Percentiles rank a stretch among this genome's conserved stretches.
Conservation (phyloP, 2,329 filamentous ascomycete genomes). For the Calonectria ilicicola region DNA sequence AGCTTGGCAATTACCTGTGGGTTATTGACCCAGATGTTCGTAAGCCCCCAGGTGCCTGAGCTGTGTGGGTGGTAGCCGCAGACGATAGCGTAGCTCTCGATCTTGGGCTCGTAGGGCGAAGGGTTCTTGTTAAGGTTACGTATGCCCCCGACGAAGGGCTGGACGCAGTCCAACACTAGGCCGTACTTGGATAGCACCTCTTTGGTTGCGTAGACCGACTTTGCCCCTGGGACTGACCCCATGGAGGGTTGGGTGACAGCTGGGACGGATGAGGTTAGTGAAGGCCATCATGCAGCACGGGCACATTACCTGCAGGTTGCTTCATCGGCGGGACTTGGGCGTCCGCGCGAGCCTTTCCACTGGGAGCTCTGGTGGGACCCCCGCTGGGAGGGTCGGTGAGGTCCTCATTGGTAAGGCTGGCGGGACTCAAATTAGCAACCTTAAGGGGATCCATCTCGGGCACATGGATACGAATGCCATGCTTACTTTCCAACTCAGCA, state of each 20-base stretch:
- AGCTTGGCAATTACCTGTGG: background rate
- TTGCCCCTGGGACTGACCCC: background rate
- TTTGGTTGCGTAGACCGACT: background rate
- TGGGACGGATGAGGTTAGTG: background rate
- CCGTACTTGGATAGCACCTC: background rate
- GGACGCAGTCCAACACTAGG: background rate
- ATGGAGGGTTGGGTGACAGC: background rate
- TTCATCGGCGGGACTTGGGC: background rate
- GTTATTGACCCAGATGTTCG: constrained; percentile 20
- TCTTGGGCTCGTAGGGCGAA: background rate
- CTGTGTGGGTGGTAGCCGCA: background rate
- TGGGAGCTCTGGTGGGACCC: background rate
- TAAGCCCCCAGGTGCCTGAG: background rate
- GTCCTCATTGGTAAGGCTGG: background rate
- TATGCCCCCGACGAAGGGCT: background rate
- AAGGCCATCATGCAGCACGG: background rate
- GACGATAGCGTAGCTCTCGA: background rate
- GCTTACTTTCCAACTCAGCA: background rate
- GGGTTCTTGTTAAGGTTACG: background rate
- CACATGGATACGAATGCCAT: background rate
- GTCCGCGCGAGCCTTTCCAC: background rate
- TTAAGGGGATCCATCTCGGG: background rate
- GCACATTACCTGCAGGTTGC: constrained; percentile 1
- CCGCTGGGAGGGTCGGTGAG: background rate
- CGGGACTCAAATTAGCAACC: background rate